A percentile compares a stretch with the other conserved stretches of the same genome.
Conservation (phyloP, 768 basidiomycete genomes). For the Daedaleopsis nitida region DNA sequence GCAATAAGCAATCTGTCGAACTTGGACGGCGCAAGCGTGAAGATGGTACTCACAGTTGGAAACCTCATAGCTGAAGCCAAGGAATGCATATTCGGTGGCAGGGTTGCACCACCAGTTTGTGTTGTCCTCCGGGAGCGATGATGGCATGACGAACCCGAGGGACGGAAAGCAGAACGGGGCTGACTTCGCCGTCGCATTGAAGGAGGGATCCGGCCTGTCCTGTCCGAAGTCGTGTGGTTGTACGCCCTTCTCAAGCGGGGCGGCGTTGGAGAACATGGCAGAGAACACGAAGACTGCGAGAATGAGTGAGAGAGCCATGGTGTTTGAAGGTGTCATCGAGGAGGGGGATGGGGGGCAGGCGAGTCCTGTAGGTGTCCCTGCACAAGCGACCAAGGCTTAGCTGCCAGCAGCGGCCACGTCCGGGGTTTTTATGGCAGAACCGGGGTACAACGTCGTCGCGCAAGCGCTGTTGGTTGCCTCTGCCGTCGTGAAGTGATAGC, state of each 20-base stretch:
- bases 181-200: constrained; percentile 1
- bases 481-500: background rate
- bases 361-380: background rate
- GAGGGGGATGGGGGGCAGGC: background rate
- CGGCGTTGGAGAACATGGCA: constrained; percentile 5
- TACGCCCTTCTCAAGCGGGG: constrained; percentile 5
- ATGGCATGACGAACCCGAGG: constrained; percentile 55
- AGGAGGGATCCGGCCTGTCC: background rate
- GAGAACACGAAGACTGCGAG: constrained; percentile 12
- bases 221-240: constrained; percentile 9
- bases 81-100: constrained; percentile 66
- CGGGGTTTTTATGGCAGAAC: background rate
- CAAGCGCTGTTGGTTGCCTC: background rate
- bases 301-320: constrained; percentile 6
- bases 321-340: constrained; percentile 2
- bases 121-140: constrained; percentile 37
- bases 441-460: background rate
- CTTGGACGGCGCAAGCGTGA: constrained; percentile 40
- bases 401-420: constrained; percentile 9
- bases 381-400: background rate
- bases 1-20: background rate
- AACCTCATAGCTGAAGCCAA: constrained; percentile 76
- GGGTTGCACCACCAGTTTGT: constrained; percentile 52
- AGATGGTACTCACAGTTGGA: constrained; percentile 31
- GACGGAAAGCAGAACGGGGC: constrained; percentile 35